Base-by-base conservation (phyloP, 805 yeast species). In the Cyberlindnera americana region DNA sequence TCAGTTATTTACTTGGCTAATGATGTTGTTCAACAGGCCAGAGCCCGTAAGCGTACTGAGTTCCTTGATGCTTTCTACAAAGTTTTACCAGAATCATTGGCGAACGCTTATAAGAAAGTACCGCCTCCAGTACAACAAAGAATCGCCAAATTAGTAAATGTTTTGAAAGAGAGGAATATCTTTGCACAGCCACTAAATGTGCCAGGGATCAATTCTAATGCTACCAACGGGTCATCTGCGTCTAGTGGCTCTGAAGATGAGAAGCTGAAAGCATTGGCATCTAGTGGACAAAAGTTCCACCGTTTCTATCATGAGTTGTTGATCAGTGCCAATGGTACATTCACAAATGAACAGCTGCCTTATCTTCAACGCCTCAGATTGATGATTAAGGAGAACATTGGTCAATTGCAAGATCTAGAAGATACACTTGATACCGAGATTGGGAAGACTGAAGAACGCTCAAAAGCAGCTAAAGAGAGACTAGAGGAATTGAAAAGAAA, bases 11-110 rank as follows among this genome's bases (percentile, higher is more conserved):
- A 87, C 53, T 65, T 87, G 12, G 81, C 83, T 37, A 87, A 87
- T 58, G 96, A 87, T 49, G 80, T 87, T 17, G 82, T 86, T 1
- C 96, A 87, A 60, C 83, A 83, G 56, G 77, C 89, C 3, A 70
- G 80, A 43, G 78, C 81, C 24, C 77, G 78, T 50, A 69, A 74
- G 43, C 77, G 74, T 52, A 63, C 64, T 4, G 85, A 77, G 34
- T 81, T 82, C 48, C 60, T 81, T 3, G 63, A 60, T 8, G 80
- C 77, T 3, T 87, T 84, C 60, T 69, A 76, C 11, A 54, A 58
- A 1, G 72, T 71, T 3, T 54, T 81, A 29, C 77, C 78, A 1
- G 37, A 42, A 1, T 69, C 71, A 1, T 47, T 80, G 35, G 46
- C 50, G 3, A 44, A 56, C 6, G 60, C 55, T 2, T 56, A 53